These are phyloP conservation scores for Heracleum sosnowskyi DNA, from an alignment of 129 eudicot species.

Conservation along the genomic window DNA sequence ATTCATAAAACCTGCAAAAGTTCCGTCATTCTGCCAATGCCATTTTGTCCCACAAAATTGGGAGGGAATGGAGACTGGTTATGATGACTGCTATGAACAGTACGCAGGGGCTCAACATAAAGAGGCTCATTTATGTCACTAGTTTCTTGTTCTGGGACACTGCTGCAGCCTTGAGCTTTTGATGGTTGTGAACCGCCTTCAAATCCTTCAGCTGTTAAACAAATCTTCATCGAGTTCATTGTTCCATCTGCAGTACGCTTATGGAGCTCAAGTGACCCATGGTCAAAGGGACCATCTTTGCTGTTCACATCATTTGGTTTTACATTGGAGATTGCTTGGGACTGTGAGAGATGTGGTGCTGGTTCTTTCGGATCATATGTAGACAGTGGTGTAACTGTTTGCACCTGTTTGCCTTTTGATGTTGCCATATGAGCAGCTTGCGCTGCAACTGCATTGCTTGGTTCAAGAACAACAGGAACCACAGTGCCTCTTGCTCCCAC, in stretches of 20 bases:
- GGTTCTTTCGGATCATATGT: background rate
- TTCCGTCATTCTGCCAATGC: constrained; percentile 83
- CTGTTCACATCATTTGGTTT: constrained; percentile 25
- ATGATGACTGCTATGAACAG: constrained; percentile 34
- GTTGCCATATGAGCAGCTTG: constrained; percentile 40
- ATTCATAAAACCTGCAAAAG: constrained; percentile 55
- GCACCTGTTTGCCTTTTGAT: constrained; percentile 44
- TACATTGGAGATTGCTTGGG: constrained; percentile 36
- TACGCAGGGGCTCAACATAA: constrained; percentile 36
- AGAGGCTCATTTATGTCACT: constrained; percentile 51
- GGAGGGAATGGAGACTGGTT: constrained; percentile 32
- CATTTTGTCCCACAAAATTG: constrained; percentile 33
- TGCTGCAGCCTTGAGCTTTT: constrained; percentile 16
- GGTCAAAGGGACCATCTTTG: constrained; percentile 23
- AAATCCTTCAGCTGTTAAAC: constrained; percentile 18
- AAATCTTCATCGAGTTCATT: constrained; percentile 11
- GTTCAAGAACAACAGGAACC: constrained; percentile 62
- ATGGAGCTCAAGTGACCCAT: constrained; percentile 16
- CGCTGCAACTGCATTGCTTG: constrained; percentile 17
- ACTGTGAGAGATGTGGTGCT: constrained; percentile 20
- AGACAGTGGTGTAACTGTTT: constrained; percentile 14
- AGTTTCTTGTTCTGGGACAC: constrained; percentile 20
- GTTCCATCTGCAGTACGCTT: constrained; percentile 26
- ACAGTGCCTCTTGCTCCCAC: constrained; percentile 61
- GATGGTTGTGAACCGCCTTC: constrained; percentile 24